Base-by-base conservation (phyloP, 2,329 filamentous ascomycete species). In the Fusarium pininemorale region DNA sequence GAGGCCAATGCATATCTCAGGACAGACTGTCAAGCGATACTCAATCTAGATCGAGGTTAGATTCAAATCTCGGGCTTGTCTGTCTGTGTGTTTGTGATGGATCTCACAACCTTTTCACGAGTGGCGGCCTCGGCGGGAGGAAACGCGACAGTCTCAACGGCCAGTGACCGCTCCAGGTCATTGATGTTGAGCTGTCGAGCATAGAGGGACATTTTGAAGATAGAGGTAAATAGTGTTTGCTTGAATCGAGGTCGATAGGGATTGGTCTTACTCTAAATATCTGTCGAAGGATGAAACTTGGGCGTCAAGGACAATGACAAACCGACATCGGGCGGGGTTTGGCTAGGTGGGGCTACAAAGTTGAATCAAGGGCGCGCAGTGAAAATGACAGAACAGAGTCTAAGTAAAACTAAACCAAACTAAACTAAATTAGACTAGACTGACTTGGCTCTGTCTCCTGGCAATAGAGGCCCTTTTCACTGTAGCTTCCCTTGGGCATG, bases 91-190 rank as follows among this genome's bases (percentile, higher is more conserved):
- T 3, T 7, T 26, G 4, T 26, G 4, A 14, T 24, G 4, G 26
- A 9, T 14, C 15, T 15, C 39, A 37, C 55, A 38, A 79, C 79
- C 70, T 80, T 80, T 63, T 78, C 76, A 24, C 72, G 77, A 57
- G 76, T 77, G 6, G 80, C 80, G 7, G 77, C 80, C 39, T 80
- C 76, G 1, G 73, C 73, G 3, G 79, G 75, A 10, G 79, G 79
- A 45, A 81, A 81, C 1, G 79, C 79, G 1, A 79, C 74, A 2
- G 78, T 72, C 35, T 81, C 80, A 5, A 81, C 75, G 10, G 60
- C 51, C 3, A 64, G 55, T 9, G 75, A 79, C 18, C 67, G 66
- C 11, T 80, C 75, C 1, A 81, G 70, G 42, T 81, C 79, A 5
- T 44, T 8, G 7, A 79, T 60, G 8, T 58, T 63, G 15, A 80